Conservation (phyloP, 2,329 filamentous ascomycete species). For the Colletotrichum sp. region DNA sequence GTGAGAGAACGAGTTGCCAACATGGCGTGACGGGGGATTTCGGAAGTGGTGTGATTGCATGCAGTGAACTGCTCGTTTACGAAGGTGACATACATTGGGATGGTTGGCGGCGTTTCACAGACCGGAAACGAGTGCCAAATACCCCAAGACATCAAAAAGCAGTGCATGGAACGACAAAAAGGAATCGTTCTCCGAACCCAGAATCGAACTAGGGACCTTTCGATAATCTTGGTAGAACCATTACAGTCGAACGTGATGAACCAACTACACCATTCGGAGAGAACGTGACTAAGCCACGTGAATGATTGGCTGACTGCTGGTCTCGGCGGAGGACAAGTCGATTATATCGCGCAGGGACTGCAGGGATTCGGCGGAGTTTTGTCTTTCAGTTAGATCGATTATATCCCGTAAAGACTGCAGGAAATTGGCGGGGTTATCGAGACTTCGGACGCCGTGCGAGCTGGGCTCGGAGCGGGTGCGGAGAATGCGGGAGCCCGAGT, state of each 20-base stretch:
- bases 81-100: background rate
- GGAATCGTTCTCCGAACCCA: background rate
- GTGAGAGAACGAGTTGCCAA: background rate
- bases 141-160: background rate
- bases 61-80: background rate
- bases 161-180: background rate
- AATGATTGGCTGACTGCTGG: constrained; percentile 6
- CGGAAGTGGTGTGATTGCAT: background rate
- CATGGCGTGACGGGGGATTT: background rate
- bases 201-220: constrained; percentile 15
- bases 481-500: background rate
- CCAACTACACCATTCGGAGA: constrained; percentile 18
- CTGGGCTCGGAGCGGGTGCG: background rate
- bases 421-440: background rate
- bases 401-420: background rate
- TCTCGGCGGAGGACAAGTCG: background rate
- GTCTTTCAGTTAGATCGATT: rapidly evolving
- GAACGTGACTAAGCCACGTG: background rate
- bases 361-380: background rate
- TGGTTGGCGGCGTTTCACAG: background rate
- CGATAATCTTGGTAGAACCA: constrained; percentile 2
- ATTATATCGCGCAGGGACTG: background rate
- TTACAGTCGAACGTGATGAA: constrained; percentile 12
- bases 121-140: rapidly evolving
- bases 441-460: background rate